Evolutionary conservation across 208 protist genomes (phyloP).

Genomic region (Leishmania lainsoni): DNA sequence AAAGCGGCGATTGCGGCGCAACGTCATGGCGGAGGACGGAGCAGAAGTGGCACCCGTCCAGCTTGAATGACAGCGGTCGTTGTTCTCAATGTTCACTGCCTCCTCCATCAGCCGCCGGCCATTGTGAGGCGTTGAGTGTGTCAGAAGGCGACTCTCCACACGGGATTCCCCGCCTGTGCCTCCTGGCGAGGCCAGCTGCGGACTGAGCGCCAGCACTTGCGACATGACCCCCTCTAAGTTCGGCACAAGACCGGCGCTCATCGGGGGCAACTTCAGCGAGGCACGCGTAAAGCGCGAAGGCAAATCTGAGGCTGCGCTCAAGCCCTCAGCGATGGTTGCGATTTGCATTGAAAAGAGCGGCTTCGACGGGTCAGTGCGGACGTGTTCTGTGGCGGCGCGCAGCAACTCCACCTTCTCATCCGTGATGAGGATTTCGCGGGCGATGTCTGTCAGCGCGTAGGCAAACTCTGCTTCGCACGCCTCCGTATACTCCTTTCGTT

Average conservation of each 20-base stretch:
- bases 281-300: conserved; percentile 52
- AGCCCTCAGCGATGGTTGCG: conserved; percentile 77
- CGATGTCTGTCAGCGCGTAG: conserved; percentile 63
- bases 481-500: conserved; percentile 75
- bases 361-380: conserved; percentile 48
- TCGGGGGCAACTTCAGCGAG: conserved; percentile 46
- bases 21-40: not conserved
- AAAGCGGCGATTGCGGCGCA: not conserved
- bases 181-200: not conserved
- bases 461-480: conserved; percentile 74
- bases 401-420: conserved; percentile 83
- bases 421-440: conserved; percentile 70
- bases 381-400: conserved; percentile 67
- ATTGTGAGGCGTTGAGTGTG: conserved; percentile 5
- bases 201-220: conserved; percentile 50
- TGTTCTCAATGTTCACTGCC: conserved; percentile 1
- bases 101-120: conserved; percentile 3
- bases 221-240: conserved; percentile 76
- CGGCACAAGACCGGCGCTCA: conserved; percentile 54
- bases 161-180: not conserved
- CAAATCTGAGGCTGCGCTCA: conserved; percentile 49
- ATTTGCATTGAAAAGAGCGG: conserved; percentile 88
- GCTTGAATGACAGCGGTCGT: not conserved
- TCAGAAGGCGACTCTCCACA: not conserved
- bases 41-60: not conserved